Conservation (phyloP, 1,284 basidiomycete genomes). For the Ustilago tritici region DNA sequence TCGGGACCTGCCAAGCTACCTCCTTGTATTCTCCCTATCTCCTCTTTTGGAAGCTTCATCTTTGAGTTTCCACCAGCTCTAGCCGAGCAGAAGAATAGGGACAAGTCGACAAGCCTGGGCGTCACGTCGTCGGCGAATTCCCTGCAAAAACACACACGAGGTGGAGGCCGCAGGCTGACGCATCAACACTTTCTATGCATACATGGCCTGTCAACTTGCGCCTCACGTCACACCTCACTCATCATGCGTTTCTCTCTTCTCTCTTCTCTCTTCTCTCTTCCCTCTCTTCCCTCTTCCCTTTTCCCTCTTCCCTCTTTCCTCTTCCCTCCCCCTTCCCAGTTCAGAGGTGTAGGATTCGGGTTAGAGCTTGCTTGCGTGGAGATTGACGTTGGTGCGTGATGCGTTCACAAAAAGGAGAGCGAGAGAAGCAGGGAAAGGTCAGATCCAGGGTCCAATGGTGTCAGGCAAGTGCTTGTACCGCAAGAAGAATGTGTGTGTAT, state of each 20-base stretch:
- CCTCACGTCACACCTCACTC: slow-evolving; percentile 19
- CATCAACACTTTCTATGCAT: not conserved
- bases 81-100: not conserved
- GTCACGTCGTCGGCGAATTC: too few species aligned
- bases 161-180: not conserved
- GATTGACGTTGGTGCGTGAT: not conserved
- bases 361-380: not conserved
- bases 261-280: too few species aligned
- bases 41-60: too few species aligned
- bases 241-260: slow-evolving; percentile 8
- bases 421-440: not conserved
- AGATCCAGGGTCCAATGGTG: slow-evolving; percentile 10
- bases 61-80: too few species aligned
- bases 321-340: too few species aligned
- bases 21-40: too few species aligned
- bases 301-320: not conserved
- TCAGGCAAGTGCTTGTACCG: not conserved
- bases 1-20: too few species aligned
- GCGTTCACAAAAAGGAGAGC: not conserved
- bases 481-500: not conserved
- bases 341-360: not conserved
- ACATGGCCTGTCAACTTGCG: slow-evolving; percentile 20
- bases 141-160: not conserved
- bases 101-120: too few species aligned
- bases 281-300: not conserved